phyloP scores from a whole-genome alignment of 768 basidiomycete species.

The Russula sp. region DNA sequence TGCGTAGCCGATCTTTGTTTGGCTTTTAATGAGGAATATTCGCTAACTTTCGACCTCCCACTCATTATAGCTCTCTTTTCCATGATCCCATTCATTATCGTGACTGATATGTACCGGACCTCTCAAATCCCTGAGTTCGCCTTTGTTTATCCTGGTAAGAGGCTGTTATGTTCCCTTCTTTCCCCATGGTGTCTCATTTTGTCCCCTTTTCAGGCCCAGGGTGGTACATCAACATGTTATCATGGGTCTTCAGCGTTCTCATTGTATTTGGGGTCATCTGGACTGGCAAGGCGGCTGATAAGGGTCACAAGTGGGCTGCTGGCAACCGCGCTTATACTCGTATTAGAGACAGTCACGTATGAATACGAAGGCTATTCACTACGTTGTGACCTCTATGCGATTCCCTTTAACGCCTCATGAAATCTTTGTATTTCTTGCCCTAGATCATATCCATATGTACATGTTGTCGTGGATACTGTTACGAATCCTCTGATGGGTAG shows the following conservation, averaged over 20 bases:
- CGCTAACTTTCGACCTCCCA: background rate
- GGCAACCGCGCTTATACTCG: conserved; percentile 64
- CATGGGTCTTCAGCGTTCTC: conserved; percentile 59
- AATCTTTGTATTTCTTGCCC: background rate
- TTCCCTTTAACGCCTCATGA: background rate
- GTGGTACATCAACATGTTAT: conserved; percentile 55
- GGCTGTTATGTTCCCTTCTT: conserved; percentile 11
- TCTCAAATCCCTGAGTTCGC: conserved; percentile 50
- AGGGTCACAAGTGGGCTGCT: conserved; percentile 70
- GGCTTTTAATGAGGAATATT: background rate
- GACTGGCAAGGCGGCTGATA: conserved; percentile 61
- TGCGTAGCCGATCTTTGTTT: conserved; percentile 33
- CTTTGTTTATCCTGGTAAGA: conserved; percentile 57
- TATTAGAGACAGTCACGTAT: conserved; percentile 31
- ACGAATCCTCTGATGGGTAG: conserved; percentile 61
- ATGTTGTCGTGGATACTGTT: conserved; percentile 5
- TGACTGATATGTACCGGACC: conserved; percentile 57
- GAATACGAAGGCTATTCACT: background rate
- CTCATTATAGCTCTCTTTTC: conserved; percentile 51
- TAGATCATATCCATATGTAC: conserved; percentile 19
- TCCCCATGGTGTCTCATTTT: background rate
- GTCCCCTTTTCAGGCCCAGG: conserved; percentile 47
- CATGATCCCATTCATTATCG: conserved; percentile 57
- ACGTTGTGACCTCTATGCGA: background rate
- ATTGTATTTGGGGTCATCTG: conserved; percentile 53